Evolutionary conservation across 352 stramenopile species (phyloP).

Genomic region (Globisporangium splendens): DNA sequence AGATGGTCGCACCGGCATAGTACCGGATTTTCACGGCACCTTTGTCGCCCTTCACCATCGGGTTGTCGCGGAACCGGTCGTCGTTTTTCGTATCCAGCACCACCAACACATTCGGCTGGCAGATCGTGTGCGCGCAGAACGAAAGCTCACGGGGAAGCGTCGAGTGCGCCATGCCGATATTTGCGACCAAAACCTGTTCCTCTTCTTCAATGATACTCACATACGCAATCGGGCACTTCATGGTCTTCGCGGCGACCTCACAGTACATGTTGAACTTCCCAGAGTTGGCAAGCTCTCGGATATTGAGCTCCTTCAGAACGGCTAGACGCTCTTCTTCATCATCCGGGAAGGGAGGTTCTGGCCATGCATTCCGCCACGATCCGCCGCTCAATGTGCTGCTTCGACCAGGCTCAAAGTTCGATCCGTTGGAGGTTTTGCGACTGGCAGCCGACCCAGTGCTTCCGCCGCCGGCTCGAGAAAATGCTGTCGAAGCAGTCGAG

Average conservation of each 20-base stretch:
- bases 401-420: slow-evolving; percentile 35
- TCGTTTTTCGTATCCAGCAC: slow-evolving; percentile 85
- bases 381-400: slow-evolving; percentile 53
- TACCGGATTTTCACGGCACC: slow-evolving; percentile 85
- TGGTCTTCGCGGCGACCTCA: slow-evolving; percentile 82
- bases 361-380: slow-evolving; percentile 79
- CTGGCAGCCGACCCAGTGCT: slow-evolving; percentile 20
- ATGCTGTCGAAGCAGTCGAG: slow-evolving; percentile 46
- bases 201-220: slow-evolving; percentile 85
- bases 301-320: slow-evolving; percentile 77
- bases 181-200: slow-evolving; percentile 79
- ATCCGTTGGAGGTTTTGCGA: slow-evolving; percentile 66
- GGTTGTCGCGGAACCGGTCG: slow-evolving; percentile 83
- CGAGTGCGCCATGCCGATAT: slow-evolving; percentile 82
- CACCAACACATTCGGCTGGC: slow-evolving; percentile 72
- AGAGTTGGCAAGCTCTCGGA: slow-evolving; percentile 61
- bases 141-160: slow-evolving; percentile 76
- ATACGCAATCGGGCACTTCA: slow-evolving; percentile 86
- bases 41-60: slow-evolving; percentile 85
- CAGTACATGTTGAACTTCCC: slow-evolving; percentile 89
- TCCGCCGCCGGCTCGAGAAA: slow-evolving; percentile 26
- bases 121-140: slow-evolving; percentile 87
- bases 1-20: slow-evolving; percentile 83
- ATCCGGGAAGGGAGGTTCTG: slow-evolving; percentile 72
- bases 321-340: slow-evolving; percentile 76